Evolutionary conservation across 2,329 filamentous ascomycete genomes (phyloP).

Genomic region (Exophiala viscosa): DNA sequence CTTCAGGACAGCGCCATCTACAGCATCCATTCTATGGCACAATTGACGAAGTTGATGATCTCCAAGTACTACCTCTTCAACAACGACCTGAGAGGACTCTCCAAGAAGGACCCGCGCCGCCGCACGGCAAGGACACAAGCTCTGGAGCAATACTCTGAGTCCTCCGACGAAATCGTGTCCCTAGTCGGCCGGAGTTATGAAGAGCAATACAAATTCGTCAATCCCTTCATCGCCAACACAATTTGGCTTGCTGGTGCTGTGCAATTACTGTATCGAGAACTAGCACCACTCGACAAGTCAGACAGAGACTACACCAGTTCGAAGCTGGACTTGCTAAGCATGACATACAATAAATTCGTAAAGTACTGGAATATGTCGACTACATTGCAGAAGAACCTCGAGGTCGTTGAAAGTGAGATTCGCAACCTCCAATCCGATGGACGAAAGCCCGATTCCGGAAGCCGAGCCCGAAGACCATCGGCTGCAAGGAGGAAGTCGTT

Average conservation of each 20-base stretch:
- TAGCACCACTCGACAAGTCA: conserved; percentile 30
- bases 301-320: conserved; percentile 4
- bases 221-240: conserved; percentile 34
- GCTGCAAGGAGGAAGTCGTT: not conserved
- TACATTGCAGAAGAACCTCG: not conserved
- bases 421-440: not conserved
- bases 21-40: conserved; percentile 35
- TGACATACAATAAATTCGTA: not conserved
- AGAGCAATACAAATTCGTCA: conserved; percentile 26
- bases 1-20: conserved; percentile 34
- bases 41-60: conserved; percentile 36
- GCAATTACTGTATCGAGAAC: conserved; percentile 28
- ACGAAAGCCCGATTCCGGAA: not conserved
- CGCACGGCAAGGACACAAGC: not conserved
- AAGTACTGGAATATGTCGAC: not conserved
- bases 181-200: no score
- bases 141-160: conserved; percentile 2
- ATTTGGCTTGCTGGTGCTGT: conserved; percentile 34
- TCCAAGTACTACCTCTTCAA: conserved; percentile 29
- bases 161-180: no score
- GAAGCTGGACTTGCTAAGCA: not conserved
- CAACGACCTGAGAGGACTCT: no score
- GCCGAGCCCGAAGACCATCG: not conserved
- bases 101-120: no score
- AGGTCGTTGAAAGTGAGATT: not conserved